phyloP scores from a whole-genome alignment of 1,284 basidiomycete genomes.

The Ustilago cynodontis region DNA sequence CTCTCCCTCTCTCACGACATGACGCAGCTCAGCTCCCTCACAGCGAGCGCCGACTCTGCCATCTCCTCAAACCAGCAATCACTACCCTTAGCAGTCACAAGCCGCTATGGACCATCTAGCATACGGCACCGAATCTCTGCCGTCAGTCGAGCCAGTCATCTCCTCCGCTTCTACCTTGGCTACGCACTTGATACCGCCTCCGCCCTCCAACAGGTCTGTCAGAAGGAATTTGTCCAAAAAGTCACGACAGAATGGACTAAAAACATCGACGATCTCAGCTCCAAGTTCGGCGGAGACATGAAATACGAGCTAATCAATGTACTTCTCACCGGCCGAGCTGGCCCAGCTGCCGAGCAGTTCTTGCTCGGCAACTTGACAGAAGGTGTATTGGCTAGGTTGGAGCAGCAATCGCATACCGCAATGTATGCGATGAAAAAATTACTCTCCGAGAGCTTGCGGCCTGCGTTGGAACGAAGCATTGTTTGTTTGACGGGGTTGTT shows the following conservation, averaged over 20 bases:
- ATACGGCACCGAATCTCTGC: constrained; percentile 17
- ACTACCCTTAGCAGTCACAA: constrained; percentile 17
- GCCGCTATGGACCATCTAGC: constrained; percentile 16
- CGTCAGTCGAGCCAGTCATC: constrained; percentile 30
- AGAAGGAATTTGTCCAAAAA: constrained; percentile 30
- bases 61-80: constrained; percentile 4
- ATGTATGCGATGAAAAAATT: constrained; percentile 35
- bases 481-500: constrained; percentile 19
- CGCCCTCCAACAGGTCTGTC: constrained; percentile 34
- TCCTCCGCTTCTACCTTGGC: constrained; percentile 47
- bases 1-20: constrained; percentile 26
- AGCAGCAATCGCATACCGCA: constrained; percentile 34
- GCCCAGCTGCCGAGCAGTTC: constrained; percentile 56
- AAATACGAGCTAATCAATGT: constrained; percentile 55
- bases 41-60: background rate
- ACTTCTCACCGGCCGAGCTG: constrained; percentile 50
- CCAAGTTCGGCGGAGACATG: constrained; percentile 53
- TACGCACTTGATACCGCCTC: constrained; percentile 48
- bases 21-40: constrained; percentile 6
- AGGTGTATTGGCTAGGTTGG: constrained; percentile 45
- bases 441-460: constrained; percentile 22
- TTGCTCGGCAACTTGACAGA: constrained; percentile 58
- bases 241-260: constrained; percentile 52
- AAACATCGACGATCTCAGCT: constrained; percentile 40
- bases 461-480: constrained; percentile 37